phyloP scores from a whole-genome alignment of 1,284 basidiomycete species.

The Pholiota adiposa region DNA sequence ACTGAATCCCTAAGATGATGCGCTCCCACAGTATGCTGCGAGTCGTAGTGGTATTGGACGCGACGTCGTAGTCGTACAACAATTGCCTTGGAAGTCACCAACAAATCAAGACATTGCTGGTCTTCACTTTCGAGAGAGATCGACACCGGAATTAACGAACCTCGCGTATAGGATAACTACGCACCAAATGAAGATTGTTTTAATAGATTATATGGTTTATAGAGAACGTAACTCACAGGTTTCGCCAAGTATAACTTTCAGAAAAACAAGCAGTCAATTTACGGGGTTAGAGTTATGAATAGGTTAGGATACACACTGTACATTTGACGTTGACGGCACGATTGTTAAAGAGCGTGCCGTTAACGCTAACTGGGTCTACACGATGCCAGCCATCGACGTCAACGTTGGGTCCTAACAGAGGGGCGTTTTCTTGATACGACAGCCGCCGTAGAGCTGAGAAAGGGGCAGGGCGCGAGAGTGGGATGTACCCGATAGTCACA shows the following conservation, averaged over 20 bases:
- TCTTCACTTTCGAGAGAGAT: conserved; percentile 30
- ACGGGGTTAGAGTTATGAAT: not conserved
- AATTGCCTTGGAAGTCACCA: conserved; percentile 9
- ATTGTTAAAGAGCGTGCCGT: conserved; percentile 46
- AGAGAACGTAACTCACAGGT: conserved; percentile 1
- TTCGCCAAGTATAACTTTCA: conserved; percentile 7
- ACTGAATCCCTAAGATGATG: conserved; percentile 30
- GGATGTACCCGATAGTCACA: conserved; percentile 41
- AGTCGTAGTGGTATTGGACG: conserved; percentile 29
- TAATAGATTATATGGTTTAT: too few relatives aligned
- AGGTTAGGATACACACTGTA: conserved; percentile 1
- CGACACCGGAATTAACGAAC: conserved; percentile 35
- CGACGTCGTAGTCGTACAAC: conserved; percentile 9
- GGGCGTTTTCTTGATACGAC: conserved; percentile 44
- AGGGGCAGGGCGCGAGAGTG: conserved; percentile 30
- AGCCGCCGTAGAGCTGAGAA: conserved; percentile 43
- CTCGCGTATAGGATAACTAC: conserved; percentile 26
- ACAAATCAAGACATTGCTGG: conserved; percentile 12
- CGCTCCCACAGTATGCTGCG: conserved; percentile 24
- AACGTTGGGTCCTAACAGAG: conserved; percentile 42
- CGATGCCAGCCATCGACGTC: conserved; percentile 53
- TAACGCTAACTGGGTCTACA: conserved; percentile 36
- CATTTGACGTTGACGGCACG: conserved; percentile 29
- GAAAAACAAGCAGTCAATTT: not conserved
- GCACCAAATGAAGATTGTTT: too few relatives aligned